Base-by-base conservation (phyloP, 441 rosid genomes). In the Melastoma candidum region DNA sequence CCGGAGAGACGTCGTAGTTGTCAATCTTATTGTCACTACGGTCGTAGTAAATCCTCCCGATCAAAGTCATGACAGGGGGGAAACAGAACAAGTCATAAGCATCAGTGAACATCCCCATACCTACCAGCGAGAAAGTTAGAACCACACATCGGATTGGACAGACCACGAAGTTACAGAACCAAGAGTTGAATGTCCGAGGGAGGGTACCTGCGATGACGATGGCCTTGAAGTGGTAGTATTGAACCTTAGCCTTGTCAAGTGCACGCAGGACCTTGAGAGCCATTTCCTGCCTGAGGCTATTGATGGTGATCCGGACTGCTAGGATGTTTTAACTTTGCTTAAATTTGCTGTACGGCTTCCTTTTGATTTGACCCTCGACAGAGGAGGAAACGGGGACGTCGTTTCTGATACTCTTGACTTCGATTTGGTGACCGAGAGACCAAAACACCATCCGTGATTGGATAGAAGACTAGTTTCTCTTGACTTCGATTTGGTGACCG, bases 71-170 rank as follows among this genome's bases (percentile, higher is more conserved):
- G 64, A 88, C 62, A 1, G 81, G 81, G 13, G 95, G 74, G 66
- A 88, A 71, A 52, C 95, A 88, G 57, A 88, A 85, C 64, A 88
- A 79, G 51, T 83, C 89, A 51, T 88, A 88, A 12, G 95, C 75
- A 63, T 88, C 96, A 47, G 78, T 77, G 81, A 85, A 89, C 11
- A 89, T 74, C 0, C 95, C 95, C 86, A 52, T 52, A 1, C 55
- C 55, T 51, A 32, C 5, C 8, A 32, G 41, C 7, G 41, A 32
- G 41, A 32, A 32, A 32, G 41, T 32, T 32, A 32, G 41, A 32
- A 6, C 7, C 7, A 32, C 41, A 32, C 6, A 32, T 32, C 41
- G 8, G 22, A 32, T 2, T 32, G 41, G 41, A 4, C 7, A 32
- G 41, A 32, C 6, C 41, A 32, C 3, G 8, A 32, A 32, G 41